Percentiles rank a stretch among this genome's conserved stretches.
Conservation (phyloP, 176 grass and related monocot species). For the Musa troglodytarum region DNA sequence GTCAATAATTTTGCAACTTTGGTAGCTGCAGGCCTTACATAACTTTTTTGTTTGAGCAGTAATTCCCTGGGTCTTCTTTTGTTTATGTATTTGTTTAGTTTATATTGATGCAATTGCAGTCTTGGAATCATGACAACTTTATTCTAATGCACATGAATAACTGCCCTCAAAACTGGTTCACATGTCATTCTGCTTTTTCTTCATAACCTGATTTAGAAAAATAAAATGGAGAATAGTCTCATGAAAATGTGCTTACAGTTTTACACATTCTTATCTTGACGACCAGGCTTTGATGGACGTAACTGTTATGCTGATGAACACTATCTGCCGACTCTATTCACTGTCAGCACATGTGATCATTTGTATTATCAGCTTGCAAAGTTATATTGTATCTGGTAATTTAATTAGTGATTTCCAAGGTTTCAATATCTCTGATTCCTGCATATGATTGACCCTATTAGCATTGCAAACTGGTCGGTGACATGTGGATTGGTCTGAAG, state of each 20-base stretch:
- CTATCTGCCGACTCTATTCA: conserved; percentile 78
- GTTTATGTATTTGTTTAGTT: no score
- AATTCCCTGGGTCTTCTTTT: no score
- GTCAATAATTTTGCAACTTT: no score
- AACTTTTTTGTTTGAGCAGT: no score
- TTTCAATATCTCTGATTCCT: background rate
- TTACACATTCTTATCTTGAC: conserved; percentile 29
- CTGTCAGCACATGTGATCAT: conserved; percentile 38
- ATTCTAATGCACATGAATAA: background rate
- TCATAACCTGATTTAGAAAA: background rate
- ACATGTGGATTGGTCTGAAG: conserved; percentile 92
- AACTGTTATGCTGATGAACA: conserved; percentile 96
- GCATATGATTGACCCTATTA: conserved; percentile 80
- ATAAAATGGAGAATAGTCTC: background rate
- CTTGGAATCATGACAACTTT: no score
- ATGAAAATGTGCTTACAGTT: conserved; percentile 9
- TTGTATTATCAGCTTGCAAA: conserved; percentile 4
- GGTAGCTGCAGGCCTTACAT: no score
- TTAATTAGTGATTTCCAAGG: conserved; percentile 8
- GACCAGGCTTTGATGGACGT: conserved; percentile 75
- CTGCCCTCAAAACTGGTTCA: background rate
- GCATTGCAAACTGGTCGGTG: conserved; percentile 94
- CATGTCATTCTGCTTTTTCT: background rate
- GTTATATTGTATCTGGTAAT: conserved; percentile 5
- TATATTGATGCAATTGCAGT: no score